Evolutionary conservation across 305 asterid species (phyloP).

Genomic region (Solanum hybrid): DNA sequence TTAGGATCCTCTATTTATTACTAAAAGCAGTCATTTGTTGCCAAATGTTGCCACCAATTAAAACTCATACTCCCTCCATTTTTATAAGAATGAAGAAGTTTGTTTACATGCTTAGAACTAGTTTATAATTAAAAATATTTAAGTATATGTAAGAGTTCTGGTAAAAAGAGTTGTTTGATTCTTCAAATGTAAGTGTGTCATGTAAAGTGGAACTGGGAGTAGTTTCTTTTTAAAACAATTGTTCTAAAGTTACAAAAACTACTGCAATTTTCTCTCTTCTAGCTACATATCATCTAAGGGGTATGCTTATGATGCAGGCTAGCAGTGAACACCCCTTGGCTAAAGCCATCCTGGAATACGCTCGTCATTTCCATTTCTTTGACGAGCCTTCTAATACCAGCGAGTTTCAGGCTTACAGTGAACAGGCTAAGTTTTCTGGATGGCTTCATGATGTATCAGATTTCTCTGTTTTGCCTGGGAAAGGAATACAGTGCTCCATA

Average conservation of each 20-base stretch:
- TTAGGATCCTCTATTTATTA: not conserved
- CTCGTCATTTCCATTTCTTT: conserved; percentile 93
- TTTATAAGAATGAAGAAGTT: not conserved
- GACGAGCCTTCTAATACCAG: conserved; percentile 42
- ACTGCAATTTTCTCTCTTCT: not conserved
- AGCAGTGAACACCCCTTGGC: conserved; percentile 98
- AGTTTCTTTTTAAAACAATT: not conserved
- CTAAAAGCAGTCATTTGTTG: not conserved
- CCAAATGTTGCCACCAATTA: not conserved
- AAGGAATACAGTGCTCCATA: conserved; percentile 78
- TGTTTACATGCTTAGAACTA: not conserved
- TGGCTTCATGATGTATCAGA: conserved; percentile 83
- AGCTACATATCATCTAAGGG: not conserved
- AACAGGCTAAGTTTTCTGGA: conserved; percentile 44
- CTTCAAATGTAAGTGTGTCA: not conserved
- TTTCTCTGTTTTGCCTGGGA: conserved; percentile 85
- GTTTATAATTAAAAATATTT: not conserved
- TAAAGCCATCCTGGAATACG: conserved; percentile 78
- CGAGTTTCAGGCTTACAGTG: conserved; percentile 29
- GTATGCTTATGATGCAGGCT: conserved; percentile 43
- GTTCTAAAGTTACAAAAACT: not conserved
- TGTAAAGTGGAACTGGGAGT: not conserved
- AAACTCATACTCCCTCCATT: not conserved
- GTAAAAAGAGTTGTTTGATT: not conserved
- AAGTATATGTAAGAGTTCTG: not conserved